Evolutionary conservation across 208 protist genomes (phyloP), one percentile per base, ranked within the genome.

Genomic region (Spongospora subterranea): DNA sequence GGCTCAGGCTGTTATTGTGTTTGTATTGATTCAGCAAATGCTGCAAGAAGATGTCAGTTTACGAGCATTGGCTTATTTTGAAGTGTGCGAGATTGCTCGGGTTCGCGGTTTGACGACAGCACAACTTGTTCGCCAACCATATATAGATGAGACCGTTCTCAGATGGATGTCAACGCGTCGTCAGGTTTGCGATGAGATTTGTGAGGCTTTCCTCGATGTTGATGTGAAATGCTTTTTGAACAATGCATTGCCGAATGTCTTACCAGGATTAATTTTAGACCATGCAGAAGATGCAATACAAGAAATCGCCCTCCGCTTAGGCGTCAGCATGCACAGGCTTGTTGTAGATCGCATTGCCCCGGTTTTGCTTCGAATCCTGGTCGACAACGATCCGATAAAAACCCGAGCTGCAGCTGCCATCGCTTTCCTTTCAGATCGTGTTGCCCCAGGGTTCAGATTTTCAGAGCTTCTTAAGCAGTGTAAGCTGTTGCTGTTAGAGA

Each of bases 171-270:
- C 71, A 17, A 13, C 6, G n/a, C n/a, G 71, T 82, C 71, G 17
- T 45, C 71, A 40, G 71, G 71, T 82, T 82, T 82, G 71, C 40
- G 71, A 82, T 43, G 71, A 82, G 35, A n/a, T 82, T 45, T 82
- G 71, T 82, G 71, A 82, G 40, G 71, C 71, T 20, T 82, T 82
- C 35, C n/a, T 82, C 11, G 71, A 35, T n/a, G n/a, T 35, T n/a
- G n/a, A n/a, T n/a, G 71, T 82, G 6, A 20, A 35, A 6, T 6
- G 13, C 13, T 82, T 82, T 35, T n/a, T 82, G 17, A 6, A 82
- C 13, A 6, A 35, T 20, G 6, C 17, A 6, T 82, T 82, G n/a
- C 71, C 71, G 17, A 6, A 17, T 13, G 71, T 82, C 40, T n/a
- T 82, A 43, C 71, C 71, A 82, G 40, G 40, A 6, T n/a, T 82